These are phyloP conservation scores for Backusella sp. DNA, from an alignment of 192 early-diverging fungal species.

Conservation along the genomic window DNA sequence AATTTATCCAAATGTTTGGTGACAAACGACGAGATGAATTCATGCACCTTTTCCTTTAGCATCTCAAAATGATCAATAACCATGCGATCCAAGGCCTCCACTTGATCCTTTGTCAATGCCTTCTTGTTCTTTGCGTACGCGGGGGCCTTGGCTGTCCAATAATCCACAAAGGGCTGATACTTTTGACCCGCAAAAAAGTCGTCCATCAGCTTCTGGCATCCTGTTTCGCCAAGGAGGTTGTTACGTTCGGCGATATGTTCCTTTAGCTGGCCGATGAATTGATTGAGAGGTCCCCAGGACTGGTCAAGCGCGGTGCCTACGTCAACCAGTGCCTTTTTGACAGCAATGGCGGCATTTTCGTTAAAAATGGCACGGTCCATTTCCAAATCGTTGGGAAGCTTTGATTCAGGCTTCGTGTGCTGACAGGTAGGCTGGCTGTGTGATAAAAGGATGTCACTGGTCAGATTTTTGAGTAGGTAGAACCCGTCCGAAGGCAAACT, in stretches of 20 bases:
- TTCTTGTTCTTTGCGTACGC: conserved; percentile 1
- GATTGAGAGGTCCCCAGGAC: conserved; percentile 58
- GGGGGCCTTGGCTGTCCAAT: conserved; percentile 34
- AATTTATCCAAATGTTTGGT: not conserved
- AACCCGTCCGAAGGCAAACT: conserved; percentile 61
- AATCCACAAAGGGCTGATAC: conserved; percentile 45
- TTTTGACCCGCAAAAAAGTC: conserved; percentile 24
- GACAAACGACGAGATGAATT: not conserved
- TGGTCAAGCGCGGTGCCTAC: conserved; percentile 59
- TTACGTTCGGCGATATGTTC: conserved; percentile 16
- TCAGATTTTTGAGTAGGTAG: conserved; percentile 66
- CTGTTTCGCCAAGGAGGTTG: conserved; percentile 24
- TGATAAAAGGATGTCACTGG: conserved; percentile 57
- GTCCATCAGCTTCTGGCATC: conserved; percentile 15
- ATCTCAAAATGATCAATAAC: not conserved
- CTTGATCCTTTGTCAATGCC: not conserved
- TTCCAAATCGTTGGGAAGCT: conserved; percentile 68
- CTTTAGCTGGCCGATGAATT: conserved; percentile 19
- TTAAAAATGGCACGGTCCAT: conserved; percentile 67
- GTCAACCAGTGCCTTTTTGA: conserved; percentile 51
- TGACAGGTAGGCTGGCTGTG: conserved; percentile 73
- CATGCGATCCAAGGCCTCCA: not conserved
- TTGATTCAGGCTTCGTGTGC: conserved; percentile 63
- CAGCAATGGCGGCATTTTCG: conserved; percentile 57
- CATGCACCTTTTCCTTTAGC: not conserved